These are phyloP conservation scores for Hordeum vulgare DNA, from an alignment of 176 grass and related monocot genomes.

Conservation along the genomic window MorexV3_pseudomolecules_assembly NC_058521.1:542092712-542093211, in stretches of 20 bases:
- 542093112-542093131: slow-evolving; percentile 25
- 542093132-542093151: slow-evolving; percentile 37
- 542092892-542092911: slow-evolving; percentile 35
- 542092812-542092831: slow-evolving; percentile 47
- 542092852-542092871: slow-evolving; percentile 41
- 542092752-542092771: slow-evolving; percentile 26
- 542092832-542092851: slow-evolving; percentile 45
- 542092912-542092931: slow-evolving; percentile 24
- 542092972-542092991: background rate
- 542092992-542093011: background rate
- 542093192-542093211: slow-evolving; percentile 40
- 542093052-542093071: slow-evolving; percentile 5
- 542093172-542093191: slow-evolving; percentile 13
- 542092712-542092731: slow-evolving; percentile 9
- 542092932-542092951: background rate
- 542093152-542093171: slow-evolving; percentile 18
- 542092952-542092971: slow-evolving; percentile 22
- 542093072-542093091: slow-evolving; percentile 18
- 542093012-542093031: background rate
- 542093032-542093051: slow-evolving; percentile 30
- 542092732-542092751: background rate
- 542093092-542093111: slow-evolving; percentile 26
- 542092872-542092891: slow-evolving; percentile 38
- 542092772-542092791: slow-evolving; percentile 20
- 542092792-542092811: slow-evolving; percentile 41